These are phyloP conservation scores for Pleurotus citrinopileatus DNA, from an alignment of 768 basidiomycete species.

Conservation along the genomic window DNA sequence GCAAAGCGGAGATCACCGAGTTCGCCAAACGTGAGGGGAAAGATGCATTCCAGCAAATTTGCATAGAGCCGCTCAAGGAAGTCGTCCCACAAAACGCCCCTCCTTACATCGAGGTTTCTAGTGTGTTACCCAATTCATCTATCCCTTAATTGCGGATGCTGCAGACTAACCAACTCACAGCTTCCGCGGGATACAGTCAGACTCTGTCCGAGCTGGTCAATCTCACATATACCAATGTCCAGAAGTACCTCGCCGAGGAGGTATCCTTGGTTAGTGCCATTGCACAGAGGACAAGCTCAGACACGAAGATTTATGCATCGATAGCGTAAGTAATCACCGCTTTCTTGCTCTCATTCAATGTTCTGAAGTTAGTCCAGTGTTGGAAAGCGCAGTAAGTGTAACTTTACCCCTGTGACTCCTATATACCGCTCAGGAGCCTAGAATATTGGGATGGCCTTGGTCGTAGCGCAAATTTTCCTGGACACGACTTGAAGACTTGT, in stretches of 20 bases:
- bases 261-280: constrained; percentile 20
- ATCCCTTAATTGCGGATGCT: neutral
- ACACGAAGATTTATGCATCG: constrained; percentile 20
- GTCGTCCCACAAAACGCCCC: neutral
- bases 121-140: neutral
- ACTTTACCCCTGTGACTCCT: neutral
- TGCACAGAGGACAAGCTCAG: constrained; percentile 21
- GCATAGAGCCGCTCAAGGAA: neutral
- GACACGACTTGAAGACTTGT: constrained; percentile 17
- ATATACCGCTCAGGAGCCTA: neutral
- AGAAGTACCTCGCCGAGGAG: constrained; percentile 15
- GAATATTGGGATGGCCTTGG: constrained; percentile 25
- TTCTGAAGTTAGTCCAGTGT: constrained; percentile 13
- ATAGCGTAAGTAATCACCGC: constrained; percentile 19
- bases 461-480: constrained; percentile 18
- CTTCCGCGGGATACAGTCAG: neutral
- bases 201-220: constrained; percentile 9
- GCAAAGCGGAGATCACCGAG: neutral
- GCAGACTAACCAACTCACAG: neutral
- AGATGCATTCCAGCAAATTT: constrained; percentile 3
- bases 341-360: neutral
- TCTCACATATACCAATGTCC: constrained; percentile 2
- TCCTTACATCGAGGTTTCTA: constrained; percentile 1
- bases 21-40: neutral
- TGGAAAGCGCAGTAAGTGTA: constrained; percentile 9